Conservation (phyloP, 1,284 basidiomycete species). For the Pascua sp. region DNA sequence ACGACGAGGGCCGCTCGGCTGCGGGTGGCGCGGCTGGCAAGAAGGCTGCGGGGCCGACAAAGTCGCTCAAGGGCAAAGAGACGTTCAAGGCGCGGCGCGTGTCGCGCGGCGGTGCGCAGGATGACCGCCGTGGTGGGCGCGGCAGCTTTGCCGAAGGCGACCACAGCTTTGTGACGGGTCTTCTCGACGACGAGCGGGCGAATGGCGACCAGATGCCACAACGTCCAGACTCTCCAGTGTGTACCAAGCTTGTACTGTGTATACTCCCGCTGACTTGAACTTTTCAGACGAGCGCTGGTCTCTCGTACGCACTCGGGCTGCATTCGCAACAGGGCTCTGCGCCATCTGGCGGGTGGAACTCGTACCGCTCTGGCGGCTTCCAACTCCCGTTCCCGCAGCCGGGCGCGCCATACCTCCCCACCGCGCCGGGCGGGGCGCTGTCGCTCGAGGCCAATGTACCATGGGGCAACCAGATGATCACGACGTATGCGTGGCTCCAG, state of each 20-base stretch:
- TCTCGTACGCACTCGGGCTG: constrained; percentile 18
- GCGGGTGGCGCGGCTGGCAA: constrained; percentile 2
- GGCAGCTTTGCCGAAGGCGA: constrained; percentile 13
- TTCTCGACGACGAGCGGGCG: constrained; percentile 17
- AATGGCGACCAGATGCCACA: background rate
- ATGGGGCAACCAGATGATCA: constrained; percentile 36
- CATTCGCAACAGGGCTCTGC: constrained; percentile 7
- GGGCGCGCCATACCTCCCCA: constrained; percentile 1
- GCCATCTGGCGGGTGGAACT: constrained; percentile 2
- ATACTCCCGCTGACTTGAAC: background rate
- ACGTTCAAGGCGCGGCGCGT: constrained; percentile 33
- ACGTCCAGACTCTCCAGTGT: constrained; percentile 5
- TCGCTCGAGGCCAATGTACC: background rate
- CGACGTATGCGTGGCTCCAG: constrained; percentile 45
- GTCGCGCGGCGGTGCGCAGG: background rate
- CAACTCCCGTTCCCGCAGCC: constrained; percentile 3
- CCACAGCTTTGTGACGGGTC: constrained; percentile 34
- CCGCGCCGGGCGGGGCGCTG: background rate
- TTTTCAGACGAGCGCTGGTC: constrained; percentile 4
- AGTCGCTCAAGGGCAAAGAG: constrained; percentile 44
- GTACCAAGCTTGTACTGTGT: background rate
- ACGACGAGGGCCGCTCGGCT: constrained; percentile 27
- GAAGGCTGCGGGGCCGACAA: constrained; percentile 15
- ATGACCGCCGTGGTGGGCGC: background rate
- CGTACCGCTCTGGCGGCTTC: background rate